phyloP scores from a whole-genome alignment of 2,329 filamentous ascomycete species.

The Tolypocladium pustulatum region DNA sequence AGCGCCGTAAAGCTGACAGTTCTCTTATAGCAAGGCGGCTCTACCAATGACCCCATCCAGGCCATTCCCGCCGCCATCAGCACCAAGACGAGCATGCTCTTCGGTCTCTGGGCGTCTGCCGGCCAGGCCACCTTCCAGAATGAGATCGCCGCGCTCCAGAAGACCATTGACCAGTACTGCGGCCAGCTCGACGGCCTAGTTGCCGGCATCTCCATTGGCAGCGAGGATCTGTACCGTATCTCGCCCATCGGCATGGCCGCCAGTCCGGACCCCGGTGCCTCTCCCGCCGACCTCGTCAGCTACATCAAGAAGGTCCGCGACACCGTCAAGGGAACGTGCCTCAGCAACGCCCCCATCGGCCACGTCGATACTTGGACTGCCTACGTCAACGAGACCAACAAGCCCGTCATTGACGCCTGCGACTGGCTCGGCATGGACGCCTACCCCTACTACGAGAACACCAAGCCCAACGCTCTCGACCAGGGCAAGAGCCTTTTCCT shows the following conservation, averaged over 20 bases:
- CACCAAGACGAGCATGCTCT: slow-evolving; percentile 66
- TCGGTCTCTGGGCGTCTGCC: slow-evolving; percentile 75
- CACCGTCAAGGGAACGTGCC: slow-evolving; percentile 50
- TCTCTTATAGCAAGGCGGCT: slow-evolving; percentile 46
- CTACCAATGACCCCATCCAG: slow-evolving; percentile 52
- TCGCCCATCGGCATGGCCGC: slow-evolving; percentile 59
- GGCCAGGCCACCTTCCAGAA: slow-evolving; percentile 54
- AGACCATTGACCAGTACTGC: slow-evolving; percentile 61
- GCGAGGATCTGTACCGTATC: slow-evolving; percentile 76
- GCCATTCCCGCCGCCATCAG: slow-evolving; percentile 76
- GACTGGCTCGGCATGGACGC: slow-evolving; percentile 81
- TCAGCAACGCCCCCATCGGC: slow-evolving; percentile 52
- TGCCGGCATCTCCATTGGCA: slow-evolving; percentile 76
- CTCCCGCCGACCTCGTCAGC: slow-evolving; percentile 49
- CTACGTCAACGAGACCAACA: slow-evolving; percentile 65
- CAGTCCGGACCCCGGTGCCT: slow-evolving; percentile 50
- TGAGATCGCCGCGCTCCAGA: slow-evolving; percentile 62
- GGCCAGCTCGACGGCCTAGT: slow-evolving; percentile 53
- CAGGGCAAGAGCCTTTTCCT: slow-evolving; percentile 58
- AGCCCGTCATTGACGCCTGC: slow-evolving; percentile 53
- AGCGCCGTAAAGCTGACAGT: slow-evolving; percentile 8
- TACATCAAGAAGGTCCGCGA: slow-evolving; percentile 63
- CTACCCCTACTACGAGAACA: slow-evolving; percentile 76
- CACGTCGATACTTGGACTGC: slow-evolving; percentile 88
- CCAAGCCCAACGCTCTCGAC: slow-evolving; percentile 53